These are phyloP conservation scores for Candida ovalis DNA, from an alignment of 805 yeast genomes.

Conservation along the genomic window DNA sequence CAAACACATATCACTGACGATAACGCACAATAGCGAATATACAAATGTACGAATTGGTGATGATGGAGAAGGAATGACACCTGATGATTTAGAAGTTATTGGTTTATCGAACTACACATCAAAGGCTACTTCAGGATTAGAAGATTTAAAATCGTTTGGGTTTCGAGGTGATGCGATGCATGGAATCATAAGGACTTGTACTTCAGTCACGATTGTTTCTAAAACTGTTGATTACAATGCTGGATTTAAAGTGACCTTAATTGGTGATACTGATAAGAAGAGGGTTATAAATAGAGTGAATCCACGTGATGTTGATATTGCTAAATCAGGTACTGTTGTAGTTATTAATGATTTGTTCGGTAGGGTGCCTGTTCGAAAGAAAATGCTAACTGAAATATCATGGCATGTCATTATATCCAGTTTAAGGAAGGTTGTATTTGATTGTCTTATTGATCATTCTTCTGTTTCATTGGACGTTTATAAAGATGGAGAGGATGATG, in stretches of 20 bases:
- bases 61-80: constrained; percentile 66
- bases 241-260: constrained; percentile 23
- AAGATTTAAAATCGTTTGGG: constrained; percentile 46
- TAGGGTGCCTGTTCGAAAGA: constrained; percentile 41
- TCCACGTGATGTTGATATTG: neutral
- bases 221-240: constrained; percentile 31
- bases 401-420: constrained; percentile 24
- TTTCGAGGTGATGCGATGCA: constrained; percentile 71
- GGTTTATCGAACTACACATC: constrained; percentile 55
- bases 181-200: constrained; percentile 44
- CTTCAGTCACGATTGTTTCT: constrained; percentile 47
- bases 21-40: constrained; percentile 25
- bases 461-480: constrained; percentile 16
- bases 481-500: neutral
- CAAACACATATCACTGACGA: constrained; percentile 27
- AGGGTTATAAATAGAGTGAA: neutral
- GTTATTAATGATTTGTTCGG: constrained; percentile 38
- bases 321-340: constrained; percentile 36
- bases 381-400: constrained; percentile 20
- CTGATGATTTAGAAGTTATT: constrained; percentile 41
- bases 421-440: constrained; percentile 30
- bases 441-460: constrained; percentile 27
- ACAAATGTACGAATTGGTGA: constrained; percentile 47
- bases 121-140: constrained; percentile 37
- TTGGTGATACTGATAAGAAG: constrained; percentile 11